These are phyloP conservation scores for Heritiera littoralis DNA, from an alignment of 345 rosid genomes.

Conservation along the genomic window DNA sequence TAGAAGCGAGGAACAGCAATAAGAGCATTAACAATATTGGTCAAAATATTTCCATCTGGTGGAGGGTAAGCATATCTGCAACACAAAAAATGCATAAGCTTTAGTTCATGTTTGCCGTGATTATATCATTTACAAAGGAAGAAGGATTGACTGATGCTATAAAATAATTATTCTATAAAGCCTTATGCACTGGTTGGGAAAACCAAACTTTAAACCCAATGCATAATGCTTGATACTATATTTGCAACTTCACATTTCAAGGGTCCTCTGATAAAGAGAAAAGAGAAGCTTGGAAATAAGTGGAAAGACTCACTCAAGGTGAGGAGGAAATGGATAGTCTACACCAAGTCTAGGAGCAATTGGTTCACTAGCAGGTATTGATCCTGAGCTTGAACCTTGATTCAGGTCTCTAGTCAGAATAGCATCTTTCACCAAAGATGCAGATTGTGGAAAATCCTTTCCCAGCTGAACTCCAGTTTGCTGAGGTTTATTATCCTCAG, in stretches of 20 bases:
- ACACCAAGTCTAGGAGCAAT: slow-evolving; percentile 90
- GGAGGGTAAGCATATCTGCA: slow-evolving; percentile 96
- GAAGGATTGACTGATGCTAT: not conserved
- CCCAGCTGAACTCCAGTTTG: slow-evolving; percentile 39
- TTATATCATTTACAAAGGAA: slow-evolving; percentile 10
- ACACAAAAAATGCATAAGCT: not conserved
- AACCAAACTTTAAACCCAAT: slow-evolving; percentile 1
- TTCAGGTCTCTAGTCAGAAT: slow-evolving; percentile 25
- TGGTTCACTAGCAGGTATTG: slow-evolving; percentile 52
- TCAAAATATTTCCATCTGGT: slow-evolving; percentile 92
- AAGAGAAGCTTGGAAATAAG: not conserved
- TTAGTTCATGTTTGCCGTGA: not conserved
- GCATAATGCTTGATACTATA: not conserved
- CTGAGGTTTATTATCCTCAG: slow-evolving; percentile 44
- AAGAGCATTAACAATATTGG: slow-evolving; percentile 94
- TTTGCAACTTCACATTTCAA: slow-evolving; percentile 4
- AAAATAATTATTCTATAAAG: not conserved
- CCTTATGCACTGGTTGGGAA: not conserved
- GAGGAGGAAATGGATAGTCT: slow-evolving; percentile 91
- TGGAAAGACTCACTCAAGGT: slow-evolving; percentile 57
- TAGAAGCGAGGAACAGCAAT: slow-evolving; percentile 94
- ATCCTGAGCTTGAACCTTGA: slow-evolving; percentile 41
- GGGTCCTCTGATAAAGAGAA: not conserved
- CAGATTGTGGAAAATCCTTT: slow-evolving; percentile 35
- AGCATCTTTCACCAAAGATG: slow-evolving; percentile 40